These are phyloP conservation scores for Spizellomyces sp. DNA, from an alignment of 192 early-diverging fungal genomes.

Conservation along the genomic window DNA sequence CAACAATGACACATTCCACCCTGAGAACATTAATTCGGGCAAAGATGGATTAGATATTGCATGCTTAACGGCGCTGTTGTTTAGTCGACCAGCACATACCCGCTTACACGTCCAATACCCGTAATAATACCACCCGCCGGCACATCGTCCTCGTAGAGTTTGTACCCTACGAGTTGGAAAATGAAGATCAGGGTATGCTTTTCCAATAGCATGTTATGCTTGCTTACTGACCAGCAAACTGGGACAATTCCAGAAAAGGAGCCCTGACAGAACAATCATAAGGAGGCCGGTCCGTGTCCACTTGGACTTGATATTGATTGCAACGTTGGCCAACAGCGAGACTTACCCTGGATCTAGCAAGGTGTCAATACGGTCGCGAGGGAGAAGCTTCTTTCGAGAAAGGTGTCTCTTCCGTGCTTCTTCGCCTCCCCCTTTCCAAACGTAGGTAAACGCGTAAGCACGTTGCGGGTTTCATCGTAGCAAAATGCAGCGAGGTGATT, in stretches of 20 bases:
- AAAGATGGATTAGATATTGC: neutral
- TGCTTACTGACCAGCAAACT: conserved; percentile 65
- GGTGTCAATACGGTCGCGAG: conserved; percentile 84
- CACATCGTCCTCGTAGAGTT: conserved; percentile 83
- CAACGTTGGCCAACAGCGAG: too few relatives aligned
- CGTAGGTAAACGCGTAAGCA: neutral
- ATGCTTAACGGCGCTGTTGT: neutral
- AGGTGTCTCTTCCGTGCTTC: conserved; percentile 83
- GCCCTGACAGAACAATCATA: conserved; percentile 54
- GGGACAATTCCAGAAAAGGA: conserved; percentile 93
- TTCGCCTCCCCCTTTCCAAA: conserved; percentile 74
- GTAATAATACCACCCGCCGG: conserved; percentile 91
- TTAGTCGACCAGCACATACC: conserved; percentile 45
- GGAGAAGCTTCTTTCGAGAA: conserved; percentile 82
- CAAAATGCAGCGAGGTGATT: neutral
- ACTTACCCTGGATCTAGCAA: conserved; percentile 72
- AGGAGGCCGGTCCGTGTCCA: too few relatives aligned
- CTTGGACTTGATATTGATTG: neutral
- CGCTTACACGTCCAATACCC: conserved; percentile 92
- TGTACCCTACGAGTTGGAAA: conserved; percentile 51
- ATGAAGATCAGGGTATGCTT: too few relatives aligned
- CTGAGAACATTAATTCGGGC: conserved; percentile 33
- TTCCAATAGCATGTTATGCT: too few relatives aligned
- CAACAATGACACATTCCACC: conserved; percentile 93
- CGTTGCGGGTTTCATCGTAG: neutral